Percentiles rank a stretch among this genome's conserved stretches.
These are phyloP conservation scores for Fonsecaea multimorphosa DNA, from an alignment of 2,329 filamentous ascomycete genomes.

Conservation along the genomic window DNA sequence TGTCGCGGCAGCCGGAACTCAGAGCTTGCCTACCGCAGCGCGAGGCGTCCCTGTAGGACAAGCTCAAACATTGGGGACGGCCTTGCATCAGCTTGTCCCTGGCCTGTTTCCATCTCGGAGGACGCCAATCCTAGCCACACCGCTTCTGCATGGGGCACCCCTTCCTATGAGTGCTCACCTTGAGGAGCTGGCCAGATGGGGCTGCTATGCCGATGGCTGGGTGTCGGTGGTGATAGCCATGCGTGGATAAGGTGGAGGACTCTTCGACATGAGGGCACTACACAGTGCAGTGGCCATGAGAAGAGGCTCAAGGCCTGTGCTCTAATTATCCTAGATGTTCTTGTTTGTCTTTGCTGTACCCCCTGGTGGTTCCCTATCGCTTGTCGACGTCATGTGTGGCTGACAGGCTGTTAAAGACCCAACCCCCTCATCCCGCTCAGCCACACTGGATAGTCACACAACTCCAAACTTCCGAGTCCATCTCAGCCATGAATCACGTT, in stretches of 20 bases:
- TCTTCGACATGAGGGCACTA: background rate
- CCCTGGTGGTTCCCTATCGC: background rate
- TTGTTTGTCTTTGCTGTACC: background rate
- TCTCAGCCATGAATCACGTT: background rate
- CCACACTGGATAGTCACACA: background rate
- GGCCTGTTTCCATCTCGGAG: slow-evolving; percentile 84
- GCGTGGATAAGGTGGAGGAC: slow-evolving; percentile 35
- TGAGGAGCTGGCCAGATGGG: slow-evolving; percentile 80
- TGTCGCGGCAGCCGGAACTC: slow-evolving; percentile 39
- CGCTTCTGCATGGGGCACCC: slow-evolving; percentile 81
- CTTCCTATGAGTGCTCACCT: slow-evolving; percentile 81
- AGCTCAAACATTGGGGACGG: slow-evolving; percentile 74
- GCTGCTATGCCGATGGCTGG: slow-evolving; percentile 92
- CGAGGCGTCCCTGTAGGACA: slow-evolving; percentile 48
- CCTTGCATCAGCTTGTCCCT: slow-evolving; percentile 76
- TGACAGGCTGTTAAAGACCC: background rate
- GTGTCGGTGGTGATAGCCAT: slow-evolving; percentile 80
- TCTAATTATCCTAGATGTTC: background rate
- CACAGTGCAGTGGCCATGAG: background rate
- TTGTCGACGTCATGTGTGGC: slow-evolving; percentile 1
- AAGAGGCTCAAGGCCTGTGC: background rate
- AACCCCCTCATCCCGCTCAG: background rate
- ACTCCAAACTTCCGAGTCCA: background rate
- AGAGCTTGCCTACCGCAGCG: slow-evolving; percentile 36
- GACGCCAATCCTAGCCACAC: slow-evolving; percentile 81